These are phyloP conservation scores for Xylaria digitata DNA, from an alignment of 2,329 filamentous ascomycete species.

Conservation along the genomic window DNA sequence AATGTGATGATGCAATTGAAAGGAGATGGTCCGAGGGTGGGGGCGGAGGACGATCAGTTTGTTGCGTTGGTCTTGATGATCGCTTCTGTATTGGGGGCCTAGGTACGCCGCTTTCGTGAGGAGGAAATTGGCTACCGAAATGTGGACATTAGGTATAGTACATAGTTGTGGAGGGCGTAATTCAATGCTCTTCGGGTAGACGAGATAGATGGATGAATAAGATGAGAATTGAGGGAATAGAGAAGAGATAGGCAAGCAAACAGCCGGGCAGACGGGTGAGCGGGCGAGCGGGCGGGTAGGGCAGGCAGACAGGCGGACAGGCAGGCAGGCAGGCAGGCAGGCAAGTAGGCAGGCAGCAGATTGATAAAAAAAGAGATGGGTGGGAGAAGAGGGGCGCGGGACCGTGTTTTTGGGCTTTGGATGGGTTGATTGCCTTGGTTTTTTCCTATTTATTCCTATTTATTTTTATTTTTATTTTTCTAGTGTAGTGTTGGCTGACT, in stretches of 20 bases:
- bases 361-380: slow-evolving; percentile 24
- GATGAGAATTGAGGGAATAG: background rate
- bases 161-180: no score
- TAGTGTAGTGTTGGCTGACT: background rate
- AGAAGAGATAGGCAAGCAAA: background rate
- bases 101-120: slow-evolving; percentile 2
- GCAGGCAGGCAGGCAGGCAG: background rate
- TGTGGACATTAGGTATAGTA: background rate
- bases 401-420: slow-evolving; percentile 16
- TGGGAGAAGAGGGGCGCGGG: slow-evolving; percentile 25
- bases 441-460: background rate
- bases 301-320: background rate
- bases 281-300: no score
- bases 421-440: slow-evolving; percentile 5
- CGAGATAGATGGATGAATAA: background rate
- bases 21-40: slow-evolving; percentile 29
- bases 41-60: slow-evolving; percentile 30
- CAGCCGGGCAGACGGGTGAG: no score
- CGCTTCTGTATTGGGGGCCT: slow-evolving; percentile 23
- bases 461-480: background rate
- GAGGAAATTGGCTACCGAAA: background rate
- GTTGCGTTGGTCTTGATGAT: slow-evolving; percentile 30
- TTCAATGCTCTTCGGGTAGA: background rate
- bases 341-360: slow-evolving; percentile 19
- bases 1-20: slow-evolving; percentile 31